Evolutionary conservation across 139 green algal species (phyloP).

Genomic region (Coccomyxa sp.): DNA sequence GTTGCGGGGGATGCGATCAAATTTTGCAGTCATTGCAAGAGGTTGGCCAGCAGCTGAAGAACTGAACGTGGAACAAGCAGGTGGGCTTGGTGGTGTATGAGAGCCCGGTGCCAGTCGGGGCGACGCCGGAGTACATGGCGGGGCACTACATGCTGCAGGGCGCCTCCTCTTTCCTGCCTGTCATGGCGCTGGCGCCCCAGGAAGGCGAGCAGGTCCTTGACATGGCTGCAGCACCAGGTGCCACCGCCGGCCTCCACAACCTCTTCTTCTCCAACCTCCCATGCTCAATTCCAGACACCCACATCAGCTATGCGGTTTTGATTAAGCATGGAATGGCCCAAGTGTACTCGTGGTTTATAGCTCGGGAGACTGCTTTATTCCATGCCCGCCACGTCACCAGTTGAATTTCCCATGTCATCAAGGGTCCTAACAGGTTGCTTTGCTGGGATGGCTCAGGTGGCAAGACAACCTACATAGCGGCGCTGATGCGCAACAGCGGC

Average conservation of each 20-base stretch:
- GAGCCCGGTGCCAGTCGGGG: constrained; percentile 90
- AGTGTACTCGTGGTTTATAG: no score
- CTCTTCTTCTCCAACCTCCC: no score
- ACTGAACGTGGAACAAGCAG: constrained; percentile 11
- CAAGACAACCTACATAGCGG: constrained; percentile 96
- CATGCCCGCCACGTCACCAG: no score
- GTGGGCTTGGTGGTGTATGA: constrained; percentile 97
- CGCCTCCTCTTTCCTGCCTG: constrained; percentile 94
- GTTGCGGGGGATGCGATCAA: no score
- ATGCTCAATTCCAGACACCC: no score
- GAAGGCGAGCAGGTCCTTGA: constrained; percentile 87
- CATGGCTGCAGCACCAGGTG: constrained; percentile 89
- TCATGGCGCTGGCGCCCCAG: constrained; percentile 95
- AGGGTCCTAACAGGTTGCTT: no score
- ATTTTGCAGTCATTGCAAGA: no score
- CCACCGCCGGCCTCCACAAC: background rate
- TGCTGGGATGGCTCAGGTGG: constrained; percentile 54
- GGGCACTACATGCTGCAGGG: constrained; percentile 99
- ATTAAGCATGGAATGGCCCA: no score
- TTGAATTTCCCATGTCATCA: no score
- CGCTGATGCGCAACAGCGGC: constrained; percentile 94
- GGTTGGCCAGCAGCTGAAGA: no score
- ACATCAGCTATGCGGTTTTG: no score
- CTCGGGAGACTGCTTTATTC: no score
- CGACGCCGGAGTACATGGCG: constrained; percentile 99